Conservation (phyloP, 2,329 filamentous ascomycete species). For the Fusarium sp. region DNA sequence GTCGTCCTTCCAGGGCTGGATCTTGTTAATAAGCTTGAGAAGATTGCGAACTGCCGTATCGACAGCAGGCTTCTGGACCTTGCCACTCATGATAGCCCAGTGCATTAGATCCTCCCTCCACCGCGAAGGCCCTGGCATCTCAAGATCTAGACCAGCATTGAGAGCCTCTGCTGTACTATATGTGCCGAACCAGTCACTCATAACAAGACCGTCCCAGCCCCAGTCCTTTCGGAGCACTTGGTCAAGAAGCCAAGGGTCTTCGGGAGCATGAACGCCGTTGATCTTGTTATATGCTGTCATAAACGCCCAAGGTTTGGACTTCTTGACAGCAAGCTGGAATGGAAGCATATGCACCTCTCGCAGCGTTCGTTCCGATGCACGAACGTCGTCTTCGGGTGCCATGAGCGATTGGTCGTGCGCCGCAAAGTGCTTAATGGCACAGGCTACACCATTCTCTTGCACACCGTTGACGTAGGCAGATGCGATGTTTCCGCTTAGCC, state of each 20-base stretch:
- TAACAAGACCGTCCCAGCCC: slow-evolving; percentile 52
- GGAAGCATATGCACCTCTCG: slow-evolving; percentile 50
- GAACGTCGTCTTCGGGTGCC: slow-evolving; percentile 34
- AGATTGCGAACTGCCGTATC: slow-evolving; percentile 46
- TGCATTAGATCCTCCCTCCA: slow-evolving; percentile 15
- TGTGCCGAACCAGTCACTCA: slow-evolving; percentile 55
- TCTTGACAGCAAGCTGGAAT: slow-evolving; percentile 55
- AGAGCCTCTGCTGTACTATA: slow-evolving; percentile 48
- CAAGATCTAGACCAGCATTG: slow-evolving; percentile 49
- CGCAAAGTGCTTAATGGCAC: slow-evolving; percentile 59
- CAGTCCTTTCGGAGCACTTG: slow-evolving; percentile 57
- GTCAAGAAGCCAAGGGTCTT: slow-evolving; percentile 25
- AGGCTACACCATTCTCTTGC: slow-evolving; percentile 55
- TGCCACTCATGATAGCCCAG: background rate
- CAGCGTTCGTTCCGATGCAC: slow-evolving; percentile 21
- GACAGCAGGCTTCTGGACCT: slow-evolving; percentile 36
- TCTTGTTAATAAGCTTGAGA: slow-evolving; percentile 25
- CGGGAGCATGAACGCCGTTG: slow-evolving; percentile 55
- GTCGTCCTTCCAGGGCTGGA: background rate
- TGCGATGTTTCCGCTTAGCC: slow-evolving; percentile 56
- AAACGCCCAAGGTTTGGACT: slow-evolving; percentile 55
- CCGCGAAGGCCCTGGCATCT: slow-evolving; percentile 54
- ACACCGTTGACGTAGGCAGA: slow-evolving; percentile 52
- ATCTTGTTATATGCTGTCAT: slow-evolving; percentile 52
- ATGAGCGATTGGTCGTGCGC: slow-evolving; percentile 54